Base-by-base conservation (phyloP, 164 flowering plant genomes). In the Vitis cinerea region DNA sequence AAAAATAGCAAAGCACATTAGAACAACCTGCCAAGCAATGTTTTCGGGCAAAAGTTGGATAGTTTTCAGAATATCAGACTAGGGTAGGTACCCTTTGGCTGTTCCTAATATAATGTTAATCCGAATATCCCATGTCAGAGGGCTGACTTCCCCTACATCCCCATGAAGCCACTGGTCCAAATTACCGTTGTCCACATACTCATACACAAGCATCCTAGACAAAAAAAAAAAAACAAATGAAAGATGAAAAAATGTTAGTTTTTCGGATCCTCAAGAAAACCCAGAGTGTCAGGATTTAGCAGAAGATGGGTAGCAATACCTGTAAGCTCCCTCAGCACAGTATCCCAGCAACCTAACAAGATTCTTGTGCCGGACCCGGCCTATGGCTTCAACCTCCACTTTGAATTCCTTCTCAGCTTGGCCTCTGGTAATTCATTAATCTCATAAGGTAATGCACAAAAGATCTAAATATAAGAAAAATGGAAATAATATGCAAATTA, bases 131-230 rank as follows among this genome's bases (percentile, higher is more conserved):
- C 99, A 94, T 50, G 99, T 91, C 51, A 94, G 77, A 68, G 98
- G 99, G 78, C 99, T 94, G 62, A 85, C 85, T 65, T 81, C 87
- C 44, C 97, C 99, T 23, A 90, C 97, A 79, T 91, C 94, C 13
- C 98, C 99, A 78, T 92, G 98, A 73, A 94, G 90, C 99, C 99
- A 94, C 66, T 94, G 98, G 10, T 91, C 99, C 64, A 94, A 80
- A 82, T 94, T 92, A 50, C 99, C 99, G 72, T 91, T 91, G 77
- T 94, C 94, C 47, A 94, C 88, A 69, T 85, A 92, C 74, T 94
- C 98, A 75, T 94, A 94, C 64, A 94, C 99, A 78, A 94, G 96
- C 98, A 94, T 94, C 90, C 99, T 94, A 64, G 19, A 59, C 56
- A 60, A 47, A 12, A 70, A 50, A 12, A 70, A 50, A 55, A 71